phyloP scores from a whole-genome alignment of 768 basidiomycete genomes.

The Suillus bovinus region DNA sequence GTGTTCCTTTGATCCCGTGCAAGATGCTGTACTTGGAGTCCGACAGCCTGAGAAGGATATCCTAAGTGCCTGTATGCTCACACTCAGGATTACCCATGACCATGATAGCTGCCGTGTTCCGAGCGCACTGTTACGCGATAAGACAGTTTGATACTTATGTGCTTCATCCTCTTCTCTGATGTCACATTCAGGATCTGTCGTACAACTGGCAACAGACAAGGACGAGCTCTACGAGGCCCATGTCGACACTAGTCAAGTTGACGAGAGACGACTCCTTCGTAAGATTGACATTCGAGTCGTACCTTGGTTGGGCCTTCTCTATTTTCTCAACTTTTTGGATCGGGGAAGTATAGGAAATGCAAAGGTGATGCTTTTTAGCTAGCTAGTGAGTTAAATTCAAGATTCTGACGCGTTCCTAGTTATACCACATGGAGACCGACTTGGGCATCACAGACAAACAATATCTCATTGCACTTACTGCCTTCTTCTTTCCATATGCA shows the following conservation, averaged over 20 bases:
- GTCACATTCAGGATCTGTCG: not conserved
- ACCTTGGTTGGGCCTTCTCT: slow-evolving; percentile 75
- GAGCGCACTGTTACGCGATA: not conserved
- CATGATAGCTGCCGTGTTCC: not conserved
- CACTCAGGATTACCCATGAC: not conserved
- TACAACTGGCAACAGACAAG: not conserved
- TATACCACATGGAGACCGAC: slow-evolving; percentile 59
- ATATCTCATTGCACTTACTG: slow-evolving; percentile 66
- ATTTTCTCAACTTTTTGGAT: slow-evolving; percentile 73
- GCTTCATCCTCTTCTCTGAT: not conserved
- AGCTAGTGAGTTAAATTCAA: not conserved
- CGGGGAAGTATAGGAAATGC: slow-evolving; percentile 70
- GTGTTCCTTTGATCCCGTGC: slow-evolving; percentile 47
- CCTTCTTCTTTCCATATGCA: slow-evolving; percentile 78
- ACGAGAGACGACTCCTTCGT: slow-evolving; percentile 55
- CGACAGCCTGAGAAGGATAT: not conserved
- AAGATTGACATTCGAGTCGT: slow-evolving; percentile 68
- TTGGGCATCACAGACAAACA: slow-evolving; percentile 62
- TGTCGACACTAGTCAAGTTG: slow-evolving; percentile 51
- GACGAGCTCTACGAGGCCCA: slow-evolving; percentile 44
- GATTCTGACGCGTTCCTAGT: slow-evolving; percentile 32
- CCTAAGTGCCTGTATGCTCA: not conserved
- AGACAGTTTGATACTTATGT: not conserved
- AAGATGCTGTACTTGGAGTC: not conserved
- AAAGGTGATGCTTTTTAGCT: slow-evolving; percentile 42